Base-by-base conservation (phyloP, 768 basidiomycete species). In the Leccinum longicurvipes region DNA sequence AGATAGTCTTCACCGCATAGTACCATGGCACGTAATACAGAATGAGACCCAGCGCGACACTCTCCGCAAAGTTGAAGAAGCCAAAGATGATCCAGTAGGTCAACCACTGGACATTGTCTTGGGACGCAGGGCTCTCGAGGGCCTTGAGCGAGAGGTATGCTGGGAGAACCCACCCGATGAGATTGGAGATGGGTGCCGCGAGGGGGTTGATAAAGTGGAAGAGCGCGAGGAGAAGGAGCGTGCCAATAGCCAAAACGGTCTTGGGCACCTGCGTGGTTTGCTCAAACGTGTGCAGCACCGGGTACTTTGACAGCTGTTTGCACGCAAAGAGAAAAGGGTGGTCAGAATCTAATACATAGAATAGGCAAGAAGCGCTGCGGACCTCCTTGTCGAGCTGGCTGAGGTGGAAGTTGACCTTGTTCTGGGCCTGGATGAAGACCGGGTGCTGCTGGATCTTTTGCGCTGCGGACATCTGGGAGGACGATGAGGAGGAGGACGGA, bases 31-130 rank as follows among this genome's bases (percentile, higher is more conserved):
- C 67, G 68, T 94, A 98, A 79, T 95, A 93, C 61, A 98, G 85
- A 57, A 97, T 82, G 58, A 89, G 57, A 50, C 89, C 83, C 60
- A 91, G 78, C 51, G 90, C 91, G 63, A 96, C 81, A 67, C 83
- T 87, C 77, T 98, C 96, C 57, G 91, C 66, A 75, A 97, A 91
- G 78, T 89, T 96, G 82, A 97, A 87, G 73, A 86, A 89, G 53
- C 93, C 93, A 64, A 97, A 95, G 52, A 96, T 82, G 68, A 91
- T 81, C 96, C 96, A 98, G 80, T 98, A 98, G 3, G 95, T 96
- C 67, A 98, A 81, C 94, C 94, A 98, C 75, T 97, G 94, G 66
- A 89, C 79, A 74, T 96, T 91, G 63, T 96, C 93, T 62, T 86
- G 80, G 56, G 85, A 78, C 3, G 82, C 79, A n/a, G 92, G 91